A percentile compares a stretch with the other conserved stretches of the same genome.
These are phyloP conservation scores for Fusarium fujikuroi DNA, from an alignment of 2,329 filamentous ascomycete genomes.

Conservation along the genomic window DNA sequence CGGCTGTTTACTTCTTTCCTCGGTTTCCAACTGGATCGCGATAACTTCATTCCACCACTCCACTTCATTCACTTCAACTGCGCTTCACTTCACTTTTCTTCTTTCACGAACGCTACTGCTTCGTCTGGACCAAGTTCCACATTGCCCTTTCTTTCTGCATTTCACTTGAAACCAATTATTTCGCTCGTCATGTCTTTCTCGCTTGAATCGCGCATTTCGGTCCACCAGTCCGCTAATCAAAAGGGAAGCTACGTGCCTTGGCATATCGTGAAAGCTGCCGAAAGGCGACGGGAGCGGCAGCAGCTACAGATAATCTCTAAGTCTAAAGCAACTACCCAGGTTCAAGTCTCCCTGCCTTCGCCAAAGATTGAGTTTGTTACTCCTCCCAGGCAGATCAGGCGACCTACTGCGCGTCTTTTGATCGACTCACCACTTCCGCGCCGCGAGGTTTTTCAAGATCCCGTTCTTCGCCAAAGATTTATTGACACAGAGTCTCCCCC, in stretches of 20 bases:
- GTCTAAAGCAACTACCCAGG: not conserved
- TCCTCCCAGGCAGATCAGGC: conserved; percentile 23
- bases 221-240: conserved; percentile 19
- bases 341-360: not conserved
- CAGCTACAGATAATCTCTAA: conserved; percentile 8
- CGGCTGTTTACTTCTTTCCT: not conserved
- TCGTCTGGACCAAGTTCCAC: not conserved
- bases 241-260: conserved; percentile 17
- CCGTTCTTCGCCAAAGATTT: conserved; percentile 11
- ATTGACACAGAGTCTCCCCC: conserved; percentile 13
- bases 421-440: conserved; percentile 26
- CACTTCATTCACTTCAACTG: not conserved
- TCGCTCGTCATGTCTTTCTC: conserved; percentile 22
- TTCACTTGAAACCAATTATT: not conserved
- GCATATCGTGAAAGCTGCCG: conserved; percentile 13
- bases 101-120: conserved; percentile 6
- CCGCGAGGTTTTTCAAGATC: conserved; percentile 19
- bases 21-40: not conserved
- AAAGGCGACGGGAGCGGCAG: conserved; percentile 17
- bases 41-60: not conserved
- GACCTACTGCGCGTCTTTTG: conserved; percentile 19
- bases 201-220: conserved; percentile 1
- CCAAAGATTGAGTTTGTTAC: conserved; percentile 10
- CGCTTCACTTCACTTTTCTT: not conserved
- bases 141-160: conserved; percentile 2